Base-by-base conservation (phyloP, 176 grass and related monocot genomes). In the Avena insularis region DNA sequence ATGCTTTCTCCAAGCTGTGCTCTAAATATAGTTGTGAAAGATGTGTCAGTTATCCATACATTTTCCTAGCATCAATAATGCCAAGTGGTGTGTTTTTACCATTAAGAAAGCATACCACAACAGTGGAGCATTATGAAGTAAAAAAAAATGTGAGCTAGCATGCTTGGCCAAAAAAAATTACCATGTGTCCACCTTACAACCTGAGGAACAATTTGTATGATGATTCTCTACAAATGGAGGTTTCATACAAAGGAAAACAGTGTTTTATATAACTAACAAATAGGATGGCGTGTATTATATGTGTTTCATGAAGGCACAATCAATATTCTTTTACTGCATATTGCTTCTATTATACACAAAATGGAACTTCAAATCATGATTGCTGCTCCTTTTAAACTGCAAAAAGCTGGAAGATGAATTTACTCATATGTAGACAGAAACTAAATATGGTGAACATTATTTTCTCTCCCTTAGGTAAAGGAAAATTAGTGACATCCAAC, bases 1-100 rank as follows among this genome's bases (percentile, higher is more conserved):
- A 98, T 92, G 72, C 95, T 94, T 82, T 98, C 95, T 71, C 95
- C 95, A 61, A 98, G 93, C 54, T 98, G 95, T 38, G 90, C 89
- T 88, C 95, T 98, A 85, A 40, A 87, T 5, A 86, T 78, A 69
- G 4, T 6, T 31, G 73, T 77, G 72, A 89, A 81, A 75, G 15
- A 62, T 77, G 57, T 60, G 60, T 77, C 82, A 89, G 61, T 77
- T 59, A 48, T 78, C 74, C 33, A 79, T 45, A 68, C 25, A 33
- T 31, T 77, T 83, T 19, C 21, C 5, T 53, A 89, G 38, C 60
- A 85, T 65, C 77, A 85, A 25, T 19, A 74, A 36, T 72, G 19
- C 6, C 2, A 20, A 65, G 75, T 66, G 49, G 19, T 73, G 20
- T n/a, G 12, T 36, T 65, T 80, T 27, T 8, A 20, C 86, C 16